These are phyloP conservation scores for Lolium rigidum DNA, from an alignment of 176 grass and related monocot genomes.

Conservation along the genomic window DNA sequence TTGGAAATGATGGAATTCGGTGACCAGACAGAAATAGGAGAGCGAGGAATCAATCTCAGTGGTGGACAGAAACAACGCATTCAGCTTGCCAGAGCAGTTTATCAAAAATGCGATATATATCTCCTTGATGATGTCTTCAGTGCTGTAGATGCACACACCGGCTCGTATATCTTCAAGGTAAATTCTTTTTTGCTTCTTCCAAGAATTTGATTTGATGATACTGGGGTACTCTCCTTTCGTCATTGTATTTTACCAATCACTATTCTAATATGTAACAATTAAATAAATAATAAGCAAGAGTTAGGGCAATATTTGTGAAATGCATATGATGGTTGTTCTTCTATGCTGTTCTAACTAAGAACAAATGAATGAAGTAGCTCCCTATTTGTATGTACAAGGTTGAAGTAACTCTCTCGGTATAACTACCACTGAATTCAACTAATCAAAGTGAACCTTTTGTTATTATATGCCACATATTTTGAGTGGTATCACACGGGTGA, in stretches of 20 bases:
- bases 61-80: conserved; percentile 80
- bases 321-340: not conserved
- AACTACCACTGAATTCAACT: not conserved
- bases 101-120: conserved; percentile 73
- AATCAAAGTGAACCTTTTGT: not conserved
- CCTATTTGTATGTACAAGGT: not conserved
- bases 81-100: conserved; percentile 76
- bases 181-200: not conserved
- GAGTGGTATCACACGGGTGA: not conserved
- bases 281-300: not conserved
- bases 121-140: conserved; percentile 84
- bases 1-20: conserved; percentile 82
- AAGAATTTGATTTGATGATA: not conserved
- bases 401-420: not conserved
- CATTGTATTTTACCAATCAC: not conserved
- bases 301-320: not conserved
- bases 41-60: conserved; percentile 80
- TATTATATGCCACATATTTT: not conserved
- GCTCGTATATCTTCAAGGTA: conserved; percentile 75
- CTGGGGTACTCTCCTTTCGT: not conserved
- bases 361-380: not conserved
- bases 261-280: not conserved
- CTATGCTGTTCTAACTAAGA: not conserved
- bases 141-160: conserved; percentile 83
- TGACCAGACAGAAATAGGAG: conserved; percentile 79